These are phyloP conservation scores for Orychophragmus violaceus DNA, from an alignment of 345 rosid species.

Conservation along the genomic window DNA sequence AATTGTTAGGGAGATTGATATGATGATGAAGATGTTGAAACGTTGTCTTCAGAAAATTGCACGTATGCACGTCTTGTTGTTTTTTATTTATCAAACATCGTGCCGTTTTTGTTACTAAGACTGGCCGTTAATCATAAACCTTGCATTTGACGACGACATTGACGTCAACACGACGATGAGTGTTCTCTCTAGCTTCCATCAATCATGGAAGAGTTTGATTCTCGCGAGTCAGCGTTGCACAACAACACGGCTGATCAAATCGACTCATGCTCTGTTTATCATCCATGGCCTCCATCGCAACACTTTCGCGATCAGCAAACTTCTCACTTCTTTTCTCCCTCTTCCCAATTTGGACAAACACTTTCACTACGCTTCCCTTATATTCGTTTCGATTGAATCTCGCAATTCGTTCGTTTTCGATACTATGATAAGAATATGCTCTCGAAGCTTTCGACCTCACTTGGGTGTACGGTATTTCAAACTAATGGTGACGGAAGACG, in stretches of 20 bases:
- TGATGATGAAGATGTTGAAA: neutral
- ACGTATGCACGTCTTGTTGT: conserved; percentile 3
- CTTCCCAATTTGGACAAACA: conserved; percentile 24
- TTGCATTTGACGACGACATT: neutral
- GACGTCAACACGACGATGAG: conserved; percentile 10
- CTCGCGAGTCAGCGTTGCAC: conserved; percentile 29
- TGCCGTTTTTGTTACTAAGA: neutral
- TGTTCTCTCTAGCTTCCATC: conserved; percentile 21
- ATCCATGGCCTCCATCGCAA: conserved; percentile 36
- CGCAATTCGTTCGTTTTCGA: conserved; percentile 39
- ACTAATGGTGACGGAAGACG: conserved; percentile 30
- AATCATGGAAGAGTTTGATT: conserved; percentile 36
- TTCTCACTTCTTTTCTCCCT: conserved; percentile 36
- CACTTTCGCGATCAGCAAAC: conserved; percentile 41
- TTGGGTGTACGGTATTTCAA: conserved; percentile 36
- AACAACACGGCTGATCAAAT: conserved; percentile 32
- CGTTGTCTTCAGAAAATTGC: neutral
- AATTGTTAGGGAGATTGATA: neutral
- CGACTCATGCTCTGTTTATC: conserved; percentile 37
- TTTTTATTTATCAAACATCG: neutral
- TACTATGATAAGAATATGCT: conserved; percentile 46
- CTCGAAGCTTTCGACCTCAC: conserved; percentile 33
- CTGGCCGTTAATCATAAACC: neutral
- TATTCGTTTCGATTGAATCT: conserved; percentile 31
- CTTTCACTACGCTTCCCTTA: conserved; percentile 38